These are phyloP conservation scores for Fusarium verrucosum DNA, from an alignment of 2,329 filamentous ascomycete species.

Conservation along the genomic window DNA sequence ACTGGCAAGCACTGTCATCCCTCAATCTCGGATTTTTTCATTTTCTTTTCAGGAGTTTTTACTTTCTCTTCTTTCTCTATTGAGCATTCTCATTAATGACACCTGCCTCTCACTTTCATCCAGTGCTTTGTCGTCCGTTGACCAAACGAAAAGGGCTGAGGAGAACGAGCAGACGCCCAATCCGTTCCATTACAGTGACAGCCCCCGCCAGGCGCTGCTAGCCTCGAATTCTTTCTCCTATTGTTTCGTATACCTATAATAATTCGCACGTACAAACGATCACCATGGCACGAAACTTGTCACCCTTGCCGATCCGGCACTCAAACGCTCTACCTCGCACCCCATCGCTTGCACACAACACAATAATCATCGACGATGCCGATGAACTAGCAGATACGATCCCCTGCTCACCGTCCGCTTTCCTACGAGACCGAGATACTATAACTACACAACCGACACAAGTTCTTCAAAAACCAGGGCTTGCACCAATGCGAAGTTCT, in stretches of 20 bases:
- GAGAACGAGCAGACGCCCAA: slow-evolving; percentile 12
- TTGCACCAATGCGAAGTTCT: slow-evolving; percentile 49
- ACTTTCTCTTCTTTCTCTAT: background rate
- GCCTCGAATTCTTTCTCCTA: slow-evolving; percentile 14
- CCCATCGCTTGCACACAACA: slow-evolving; percentile 41
- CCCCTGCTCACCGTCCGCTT: slow-evolving; percentile 54
- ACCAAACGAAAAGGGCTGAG: slow-evolving; percentile 17
- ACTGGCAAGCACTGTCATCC: slow-evolving; percentile 2
- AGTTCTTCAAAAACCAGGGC: slow-evolving; percentile 53
- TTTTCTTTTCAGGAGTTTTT: background rate
- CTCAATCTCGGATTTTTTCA: background rate
- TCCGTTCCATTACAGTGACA: slow-evolving; percentile 3
- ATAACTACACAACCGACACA: slow-evolving; percentile 59
- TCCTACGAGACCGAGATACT: slow-evolving; percentile 46
- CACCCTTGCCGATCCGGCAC: slow-evolving; percentile 48
- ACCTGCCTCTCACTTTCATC: slow-evolving; percentile 18
- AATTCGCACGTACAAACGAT: slow-evolving; percentile 16
- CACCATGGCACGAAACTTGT: slow-evolving; percentile 45
- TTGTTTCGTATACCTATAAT: slow-evolving; percentile 11
- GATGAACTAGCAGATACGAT: slow-evolving; percentile 61
- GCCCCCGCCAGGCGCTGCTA: slow-evolving; percentile 25
- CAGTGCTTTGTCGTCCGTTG: slow-evolving; percentile 19
- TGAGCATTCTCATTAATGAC: background rate
- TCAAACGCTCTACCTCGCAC: slow-evolving; percentile 44
- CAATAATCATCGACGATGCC: slow-evolving; percentile 50